A percentile compares a stretch with the other conserved stretches of the same genome.
Evolutionary conservation across 1,284 basidiomycete species (phyloP).

Genomic region (Ustilago hordei): DNA sequence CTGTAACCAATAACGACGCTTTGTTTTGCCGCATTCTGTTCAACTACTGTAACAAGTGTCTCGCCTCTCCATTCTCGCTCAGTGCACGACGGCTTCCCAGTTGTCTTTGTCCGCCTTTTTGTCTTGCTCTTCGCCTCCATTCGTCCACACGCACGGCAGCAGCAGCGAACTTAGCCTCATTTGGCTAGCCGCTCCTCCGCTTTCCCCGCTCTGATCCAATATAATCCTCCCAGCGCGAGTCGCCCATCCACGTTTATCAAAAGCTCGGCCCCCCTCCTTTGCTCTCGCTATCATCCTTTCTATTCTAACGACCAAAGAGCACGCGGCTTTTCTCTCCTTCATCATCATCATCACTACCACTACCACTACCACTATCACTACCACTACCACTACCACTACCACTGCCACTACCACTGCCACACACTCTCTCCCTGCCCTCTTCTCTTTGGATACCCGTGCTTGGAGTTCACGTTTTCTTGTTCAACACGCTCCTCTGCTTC

Average conservation of each 20-base stretch:
- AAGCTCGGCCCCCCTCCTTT: constrained; percentile 8
- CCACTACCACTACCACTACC: too few relatives aligned
- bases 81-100: too few relatives aligned
- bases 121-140: constrained; percentile 2
- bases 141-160: not conserved
- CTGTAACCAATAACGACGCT: too few relatives aligned
- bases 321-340: constrained; percentile 6
- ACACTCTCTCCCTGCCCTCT: constrained; percentile 10
- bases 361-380: not conserved
- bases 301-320: constrained; percentile 5
- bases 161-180: not conserved
- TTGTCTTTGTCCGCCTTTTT: constrained; percentile 16
- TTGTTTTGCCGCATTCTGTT: too few relatives aligned
- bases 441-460: constrained; percentile 32
- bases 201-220: constrained; percentile 33
- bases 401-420: not conserved
- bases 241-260: not conserved
- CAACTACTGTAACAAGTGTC: not conserved
- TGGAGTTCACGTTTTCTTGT: constrained; percentile 5
- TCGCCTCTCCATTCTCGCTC: not conserved
- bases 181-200: not conserved
- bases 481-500: not conserved
- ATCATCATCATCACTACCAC: constrained; percentile 6
- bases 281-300: constrained; percentile 3
- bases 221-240: constrained; percentile 6